Evolutionary conservation across 1,139 yeast species (phyloP).

Genomic region (Yamadazyma songkhlaensis): DNA sequence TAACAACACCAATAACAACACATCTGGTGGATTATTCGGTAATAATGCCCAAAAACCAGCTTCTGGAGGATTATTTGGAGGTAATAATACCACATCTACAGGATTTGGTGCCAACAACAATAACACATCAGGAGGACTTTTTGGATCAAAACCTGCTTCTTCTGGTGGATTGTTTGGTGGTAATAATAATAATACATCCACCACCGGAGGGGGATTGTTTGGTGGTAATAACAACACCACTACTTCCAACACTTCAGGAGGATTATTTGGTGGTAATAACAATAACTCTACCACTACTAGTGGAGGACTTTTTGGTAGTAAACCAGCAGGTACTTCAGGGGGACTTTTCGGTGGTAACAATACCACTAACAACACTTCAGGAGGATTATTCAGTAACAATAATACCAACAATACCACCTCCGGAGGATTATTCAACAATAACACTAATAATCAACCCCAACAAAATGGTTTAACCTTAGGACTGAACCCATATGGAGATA

Average conservation of each 20-base stretch:
- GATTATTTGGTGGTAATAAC: constrained; percentile 15
- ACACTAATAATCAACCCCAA: constrained; percentile 24
- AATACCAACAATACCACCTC: constrained; percentile 8
- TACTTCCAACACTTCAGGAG: constrained; percentile 8
- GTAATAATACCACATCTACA: constrained; percentile 12
- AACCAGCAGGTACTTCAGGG: constrained; percentile 16
- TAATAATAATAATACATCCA: constrained; percentile 15
- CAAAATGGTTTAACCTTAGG: constrained; percentile 36
- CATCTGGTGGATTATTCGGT: constrained; percentile 24
- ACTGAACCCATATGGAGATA: constrained; percentile 71
- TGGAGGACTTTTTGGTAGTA: constrained; percentile 32
- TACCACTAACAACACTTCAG: constrained; percentile 5
- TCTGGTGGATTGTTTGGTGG: constrained; percentile 22
- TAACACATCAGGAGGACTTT: constrained; percentile 20
- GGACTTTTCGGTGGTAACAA: constrained; percentile 21
- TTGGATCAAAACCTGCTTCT: constrained; percentile 14
- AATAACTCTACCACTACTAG: constrained; percentile 11
- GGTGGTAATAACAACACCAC: constrained; percentile 17
- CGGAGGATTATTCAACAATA: constrained; percentile 18
- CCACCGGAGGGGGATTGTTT: constrained; percentile 23
- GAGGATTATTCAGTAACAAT: constrained; percentile 4
- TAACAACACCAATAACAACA: constrained; percentile 12
- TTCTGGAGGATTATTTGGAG: constrained; percentile 8
- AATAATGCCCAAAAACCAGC: constrained; percentile 14
- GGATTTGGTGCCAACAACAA: constrained; percentile 8